Percentiles rank a stretch among this genome's conserved stretches.
Evolutionary conservation across 2,329 filamentous ascomycete species (phyloP).

Genomic region (Westerdykella sp.): DNA sequence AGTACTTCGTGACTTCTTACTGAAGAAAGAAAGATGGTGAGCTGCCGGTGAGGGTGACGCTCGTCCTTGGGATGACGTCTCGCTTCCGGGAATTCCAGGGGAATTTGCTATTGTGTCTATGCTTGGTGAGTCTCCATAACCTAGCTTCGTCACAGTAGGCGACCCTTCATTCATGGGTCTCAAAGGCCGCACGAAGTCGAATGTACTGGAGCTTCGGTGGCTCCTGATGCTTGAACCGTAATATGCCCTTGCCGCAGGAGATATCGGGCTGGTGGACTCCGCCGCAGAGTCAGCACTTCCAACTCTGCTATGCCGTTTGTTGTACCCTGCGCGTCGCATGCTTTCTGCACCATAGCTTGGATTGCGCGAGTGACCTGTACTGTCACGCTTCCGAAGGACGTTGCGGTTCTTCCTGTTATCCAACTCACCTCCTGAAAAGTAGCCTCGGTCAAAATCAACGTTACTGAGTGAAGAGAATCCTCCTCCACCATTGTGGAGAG

Average conservation of each 20-base stretch:
- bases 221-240: constrained; percentile 47
- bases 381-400: constrained; percentile 68
- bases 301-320: constrained; percentile 65
- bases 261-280: constrained; percentile 48
- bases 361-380: constrained; percentile 57
- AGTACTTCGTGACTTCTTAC: constrained; percentile 46
- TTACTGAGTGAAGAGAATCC: constrained; percentile 30
- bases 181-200: constrained; percentile 36
- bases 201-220: constrained; percentile 45
- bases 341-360: constrained; percentile 62
- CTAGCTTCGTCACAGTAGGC: constrained; percentile 54
- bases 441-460: constrained; percentile 73
- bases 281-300: constrained; percentile 71
- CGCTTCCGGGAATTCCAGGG: constrained; percentile 39
- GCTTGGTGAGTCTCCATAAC: constrained; percentile 46
- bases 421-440: constrained; percentile 84
- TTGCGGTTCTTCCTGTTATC: constrained; percentile 67
- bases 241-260: constrained; percentile 60
- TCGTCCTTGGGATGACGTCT: constrained; percentile 44
- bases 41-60: constrained; percentile 40
- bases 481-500: constrained; percentile 23
- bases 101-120: constrained; percentile 40
- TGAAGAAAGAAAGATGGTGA: constrained; percentile 31
- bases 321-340: constrained; percentile 56
- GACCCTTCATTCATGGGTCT: constrained; percentile 39